phyloP scores from a whole-genome alignment of 2,329 filamentous ascomycete species.

The Pyrenophora graminea region DNA sequence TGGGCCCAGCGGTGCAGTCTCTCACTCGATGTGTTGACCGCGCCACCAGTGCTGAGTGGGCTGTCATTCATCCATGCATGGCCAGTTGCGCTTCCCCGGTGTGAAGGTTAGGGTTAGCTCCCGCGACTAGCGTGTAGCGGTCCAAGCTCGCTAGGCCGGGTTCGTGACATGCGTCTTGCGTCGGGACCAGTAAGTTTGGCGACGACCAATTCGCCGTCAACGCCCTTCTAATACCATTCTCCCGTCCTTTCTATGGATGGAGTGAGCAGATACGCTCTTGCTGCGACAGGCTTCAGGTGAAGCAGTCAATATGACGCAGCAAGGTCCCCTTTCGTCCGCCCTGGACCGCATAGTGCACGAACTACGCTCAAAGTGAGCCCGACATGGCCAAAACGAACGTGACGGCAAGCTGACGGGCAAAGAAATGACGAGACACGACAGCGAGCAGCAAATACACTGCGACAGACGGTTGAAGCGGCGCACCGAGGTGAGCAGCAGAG shows the following conservation, averaged over 20 bases:
- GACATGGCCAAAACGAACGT: not conserved
- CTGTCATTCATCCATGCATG: not conserved
- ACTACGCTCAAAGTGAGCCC: conserved; percentile 59
- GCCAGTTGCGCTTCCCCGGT: conserved; percentile 11
- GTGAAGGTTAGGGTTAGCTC: conserved; percentile 10
- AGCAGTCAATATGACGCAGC: conserved; percentile 46
- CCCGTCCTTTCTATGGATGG: conserved; percentile 42
- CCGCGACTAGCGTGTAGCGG: conserved; percentile 15
- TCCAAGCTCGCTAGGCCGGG: conserved; percentile 24
- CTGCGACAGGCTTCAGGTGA: conserved; percentile 43
- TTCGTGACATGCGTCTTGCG: conserved; percentile 22
- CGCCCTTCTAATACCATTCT: conserved; percentile 10
- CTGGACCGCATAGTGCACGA: conserved; percentile 62
- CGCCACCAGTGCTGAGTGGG: not conserved
- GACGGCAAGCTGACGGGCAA: conserved; percentile 18
- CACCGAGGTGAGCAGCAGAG: conserved; percentile 49
- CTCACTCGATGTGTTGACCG: conserved; percentile 7
- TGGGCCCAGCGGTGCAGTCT: not conserved
- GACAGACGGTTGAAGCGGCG: conserved; percentile 50
- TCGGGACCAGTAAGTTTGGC: conserved; percentile 22
- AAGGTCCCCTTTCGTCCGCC: conserved; percentile 34
- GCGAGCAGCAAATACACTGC: conserved; percentile 50
- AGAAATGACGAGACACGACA: conserved; percentile 53
- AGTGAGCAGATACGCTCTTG: conserved; percentile 21
- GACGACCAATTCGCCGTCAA: conserved; percentile 18